Conservation (phyloP, 345 rosid genomes). For the Syzygium aqueum region DNA sequence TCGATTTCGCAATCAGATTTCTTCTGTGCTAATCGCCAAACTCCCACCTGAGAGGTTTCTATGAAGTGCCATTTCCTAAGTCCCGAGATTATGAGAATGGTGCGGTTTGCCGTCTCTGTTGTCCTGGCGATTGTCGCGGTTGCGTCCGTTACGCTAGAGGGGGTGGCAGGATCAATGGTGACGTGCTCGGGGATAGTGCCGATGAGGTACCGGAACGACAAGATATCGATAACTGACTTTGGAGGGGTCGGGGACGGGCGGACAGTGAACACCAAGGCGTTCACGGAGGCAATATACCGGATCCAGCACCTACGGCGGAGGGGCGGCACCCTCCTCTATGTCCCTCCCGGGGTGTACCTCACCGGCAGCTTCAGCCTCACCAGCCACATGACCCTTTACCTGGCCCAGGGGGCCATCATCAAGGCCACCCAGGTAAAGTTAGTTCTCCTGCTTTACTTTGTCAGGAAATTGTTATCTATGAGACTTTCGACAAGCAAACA, state of each 20-base stretch:
- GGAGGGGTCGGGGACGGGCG: conserved; percentile 45
- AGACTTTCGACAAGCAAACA: neutral
- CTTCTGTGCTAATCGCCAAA: too few species aligned
- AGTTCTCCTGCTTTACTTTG: neutral
- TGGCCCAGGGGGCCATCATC: conserved; percentile 36
- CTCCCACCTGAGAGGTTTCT: neutral
- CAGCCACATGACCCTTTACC: conserved; percentile 41
- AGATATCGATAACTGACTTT: conserved; percentile 30
- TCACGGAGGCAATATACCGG: conserved; percentile 33
- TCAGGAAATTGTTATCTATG: neutral
- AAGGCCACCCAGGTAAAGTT: conserved; percentile 31
- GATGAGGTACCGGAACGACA: conserved; percentile 10
- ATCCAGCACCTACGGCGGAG: conserved; percentile 35
- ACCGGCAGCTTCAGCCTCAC: conserved; percentile 44
- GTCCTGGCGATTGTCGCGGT: neutral
- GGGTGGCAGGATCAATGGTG: neutral
- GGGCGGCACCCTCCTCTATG: conserved; percentile 44
- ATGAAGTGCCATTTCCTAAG: neutral
- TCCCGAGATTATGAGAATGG: neutral
- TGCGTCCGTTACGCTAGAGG: neutral
- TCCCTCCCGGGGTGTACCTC: conserved; percentile 47
- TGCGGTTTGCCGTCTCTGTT: neutral
- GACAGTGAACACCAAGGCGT: conserved; percentile 44
- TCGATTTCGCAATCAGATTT: neutral
- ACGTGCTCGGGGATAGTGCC: conserved; percentile 20